Base-by-base conservation (phyloP, 495 filamentous ascomycete genomes). In the Peziza echinospora region DNA sequence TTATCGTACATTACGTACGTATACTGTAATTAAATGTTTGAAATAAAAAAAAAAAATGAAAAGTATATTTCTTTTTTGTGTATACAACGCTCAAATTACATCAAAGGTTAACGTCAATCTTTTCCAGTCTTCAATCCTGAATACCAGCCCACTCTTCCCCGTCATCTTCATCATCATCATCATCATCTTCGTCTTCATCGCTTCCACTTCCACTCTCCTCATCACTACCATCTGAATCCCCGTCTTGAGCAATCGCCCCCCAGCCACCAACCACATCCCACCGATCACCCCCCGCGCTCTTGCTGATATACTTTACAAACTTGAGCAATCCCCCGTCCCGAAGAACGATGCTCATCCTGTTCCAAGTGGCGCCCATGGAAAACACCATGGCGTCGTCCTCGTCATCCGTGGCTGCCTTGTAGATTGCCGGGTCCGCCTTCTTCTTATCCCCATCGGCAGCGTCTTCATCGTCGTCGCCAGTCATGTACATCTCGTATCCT, bases 281-380 rank as follows among this genome's bases (percentile, higher is more conserved):
- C 28, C 89, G 70, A 63, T 94, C 91, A 13, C 89, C 87, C 56
- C 72, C 72, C 3, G 89, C 87, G 25, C 64, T 70, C 13, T 65
- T 67, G 65, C 80, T 86, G 28, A 96, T 81, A 61, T 93, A 99
- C 69, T 96, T 99, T 57, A 94, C 84, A 59, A 96, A 96, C 63
- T 79, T 74, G 56, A 97, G 69, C 6, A 80, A 77, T 6, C 82
- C 85, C 44, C 71, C 72, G 58, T 99, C 89, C 41, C 91, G 72
- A 41, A 99, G 64, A 11, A 96, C 91, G 41, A 99, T 71, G 53
- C 74, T 80, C 61, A 96, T 68, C 37, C 75, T 77, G 62, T 94
- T 94, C 86, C 87, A 97, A 8, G 75, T 67, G 0, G 85, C 80
- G 1, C 82, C 77, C 60, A 81, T 83, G 58, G 76, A 82, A 66